Evolutionary conservation across 306 rosid species (phyloP), one percentile per base, ranked within the genome.

Genomic region (Leucaena leucocephala): DNA sequence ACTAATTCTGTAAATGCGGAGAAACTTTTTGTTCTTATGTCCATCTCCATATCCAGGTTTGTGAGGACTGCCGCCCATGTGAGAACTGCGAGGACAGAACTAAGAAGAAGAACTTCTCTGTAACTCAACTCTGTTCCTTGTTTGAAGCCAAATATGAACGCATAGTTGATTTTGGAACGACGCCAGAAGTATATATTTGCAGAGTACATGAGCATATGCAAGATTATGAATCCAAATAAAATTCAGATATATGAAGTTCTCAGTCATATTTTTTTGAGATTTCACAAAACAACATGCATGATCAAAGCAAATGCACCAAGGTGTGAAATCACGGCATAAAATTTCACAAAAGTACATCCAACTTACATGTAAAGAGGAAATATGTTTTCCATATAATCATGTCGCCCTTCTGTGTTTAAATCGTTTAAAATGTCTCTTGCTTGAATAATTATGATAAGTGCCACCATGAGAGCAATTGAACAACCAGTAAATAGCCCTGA

Each of bases 351-450:
- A 43, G 7, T 19, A 33, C 45, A 14, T 49, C 27, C 46, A 62
- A 16, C 78, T 85, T 74, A 86, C 94, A 88, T 93, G 80, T 89
- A 89, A 40, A 93, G 91, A 66, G 95, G 98, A 82, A 93, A 93
- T 79, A 93, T 81, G 80, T 76, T 90, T 13, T 83, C 85, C 92
- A 90, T 90, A 54, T 86, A 90, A 68, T 7, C 80, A 59, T 0
- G 7, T 63, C 82, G 84, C 19, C 80, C 82, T 11, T 82, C 44
- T 2, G 79, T 78, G 40, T 71, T 27, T 17, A 80, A 49, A 85
- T 86, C 81, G 58, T 61, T 19, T 17, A 87, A 66, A 84, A 91
- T 78, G 33, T 80, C 69, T 87, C 95, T 91, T 66, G 87, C 87
- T 61, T 85, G 97, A 40, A 91, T 71, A 27, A 90, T 80, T 73